A percentile compares a stretch with the other conserved stretches of the same genome.
These are phyloP conservation scores for Opeltia flavorubescens DNA, from an alignment of 495 filamentous ascomycete species.

Conservation along the genomic window DNA sequence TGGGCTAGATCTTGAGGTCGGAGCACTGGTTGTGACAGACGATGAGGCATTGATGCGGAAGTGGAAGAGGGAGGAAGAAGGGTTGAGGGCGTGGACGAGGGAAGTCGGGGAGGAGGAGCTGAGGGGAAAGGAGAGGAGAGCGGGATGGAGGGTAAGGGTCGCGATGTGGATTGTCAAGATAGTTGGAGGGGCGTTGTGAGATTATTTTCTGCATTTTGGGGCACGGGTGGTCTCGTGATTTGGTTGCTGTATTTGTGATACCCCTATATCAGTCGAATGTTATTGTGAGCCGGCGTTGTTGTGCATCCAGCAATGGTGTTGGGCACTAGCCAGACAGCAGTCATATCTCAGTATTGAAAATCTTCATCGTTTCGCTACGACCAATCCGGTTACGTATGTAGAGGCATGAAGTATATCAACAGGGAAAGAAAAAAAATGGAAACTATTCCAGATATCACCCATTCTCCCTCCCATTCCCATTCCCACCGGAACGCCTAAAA, in stretches of 20 bases:
- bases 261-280: neutral
- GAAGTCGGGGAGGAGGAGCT: constrained; percentile 61
- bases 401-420: too few relatives aligned
- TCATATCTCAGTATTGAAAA: too few relatives aligned
- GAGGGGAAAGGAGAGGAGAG: constrained; percentile 61
- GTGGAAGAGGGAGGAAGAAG: constrained; percentile 62
- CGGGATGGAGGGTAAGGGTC: constrained; percentile 69
- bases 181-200: constrained; percentile 53
- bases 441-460: too few relatives aligned
- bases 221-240: neutral
- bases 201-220: constrained; percentile 2
- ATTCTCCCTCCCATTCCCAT: too few relatives aligned
- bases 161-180: constrained; percentile 81
- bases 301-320: too few relatives aligned
- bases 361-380: too few relatives aligned
- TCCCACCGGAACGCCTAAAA: neutral
- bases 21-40: constrained; percentile 68
- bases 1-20: constrained; percentile 76
- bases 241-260: too few relatives aligned
- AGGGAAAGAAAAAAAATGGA: too few relatives aligned
- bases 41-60: constrained; percentile 58
- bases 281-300: too few relatives aligned
- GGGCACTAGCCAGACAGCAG: too few relatives aligned
- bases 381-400: too few relatives aligned
- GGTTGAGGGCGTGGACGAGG: constrained; percentile 59